Evolutionary conservation across 2,329 filamentous ascomycete species (phyloP), one percentile per base, ranked within the genome.

Genomic region (Capronia americana): DNA sequence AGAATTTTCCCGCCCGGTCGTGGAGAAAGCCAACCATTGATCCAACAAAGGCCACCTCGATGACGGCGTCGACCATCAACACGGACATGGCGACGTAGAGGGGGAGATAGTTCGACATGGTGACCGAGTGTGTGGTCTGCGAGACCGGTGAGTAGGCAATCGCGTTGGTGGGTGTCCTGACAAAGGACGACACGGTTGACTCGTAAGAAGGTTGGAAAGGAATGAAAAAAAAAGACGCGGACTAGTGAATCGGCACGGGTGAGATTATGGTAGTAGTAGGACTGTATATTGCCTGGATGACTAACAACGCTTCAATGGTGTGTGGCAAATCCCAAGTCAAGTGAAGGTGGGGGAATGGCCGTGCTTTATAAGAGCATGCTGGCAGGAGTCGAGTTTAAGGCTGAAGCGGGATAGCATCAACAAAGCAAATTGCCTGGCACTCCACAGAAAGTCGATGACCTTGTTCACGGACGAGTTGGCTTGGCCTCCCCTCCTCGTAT

Each of bases 11-110:
- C 1, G 69, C 71, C 41, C 71, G 71, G 30, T 64, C 64, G 55
- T 72, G 71, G 3, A 72, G 65, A 55, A 71, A 72, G 20, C 68
- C 66, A 20, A 72, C 71, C 68, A 71, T 71, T 14, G 68, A 66
- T 30, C 64, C 66, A 23, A 72, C 58, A 50, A 72, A 67, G 44
- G 65, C 64, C 34, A 72, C 58, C 48, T 72, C 71, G 48, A 72
- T 70, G 41, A 69, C 57, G 20, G 60, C 63, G 46, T 71, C 71
- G 48, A 54, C 23, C 48, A 53, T 51, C 58, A 61, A 41, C 44
- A 53, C 28, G 3, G 44, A 14, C 34, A 61, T 53, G 28, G 58
- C 48, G 12, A 51, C 48, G 46, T 38, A 26, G n/a, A 61, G n/a
- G 8, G 58, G 58, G 2, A 53, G 32, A 30, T 61, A 61, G 30